Percentiles rank a stretch among this genome's conserved stretches.
Conservation (phyloP, 164 flowering plant species). For the Echeveria elegans region DNA sequence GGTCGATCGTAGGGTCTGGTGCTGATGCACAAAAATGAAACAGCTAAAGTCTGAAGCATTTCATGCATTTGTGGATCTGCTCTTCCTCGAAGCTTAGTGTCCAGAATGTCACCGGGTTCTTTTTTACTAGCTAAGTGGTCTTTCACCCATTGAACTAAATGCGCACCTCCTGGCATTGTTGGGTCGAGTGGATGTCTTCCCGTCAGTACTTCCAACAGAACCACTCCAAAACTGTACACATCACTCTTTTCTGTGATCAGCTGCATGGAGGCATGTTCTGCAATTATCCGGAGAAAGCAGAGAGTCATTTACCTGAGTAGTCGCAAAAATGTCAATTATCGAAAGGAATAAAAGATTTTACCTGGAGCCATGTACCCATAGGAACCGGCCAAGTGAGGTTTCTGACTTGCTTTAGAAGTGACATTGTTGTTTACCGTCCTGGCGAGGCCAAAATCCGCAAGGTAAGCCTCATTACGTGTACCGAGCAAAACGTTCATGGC, state of each 20-base stretch:
- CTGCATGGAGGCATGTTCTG: constrained; percentile 80
- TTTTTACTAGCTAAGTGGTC: constrained; percentile 54
- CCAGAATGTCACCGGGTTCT: constrained; percentile 61
- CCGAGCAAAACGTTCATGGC: constrained; percentile 88
- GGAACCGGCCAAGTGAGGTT: constrained; percentile 79
- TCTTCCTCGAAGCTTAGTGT: constrained; percentile 60
- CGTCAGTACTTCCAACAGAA: constrained; percentile 76
- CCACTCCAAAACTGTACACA: constrained; percentile 87
- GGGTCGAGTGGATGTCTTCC: constrained; percentile 94
- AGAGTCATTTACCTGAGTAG: not conserved
- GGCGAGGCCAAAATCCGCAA: constrained; percentile 93
- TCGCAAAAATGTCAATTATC: not conserved
- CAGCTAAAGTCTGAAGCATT: constrained; percentile 79
- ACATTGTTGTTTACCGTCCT: constrained; percentile 28
- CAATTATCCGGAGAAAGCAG: not conserved
- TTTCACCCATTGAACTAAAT: constrained; percentile 75
- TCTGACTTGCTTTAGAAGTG: constrained; percentile 22
- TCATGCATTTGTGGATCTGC: constrained; percentile 74
- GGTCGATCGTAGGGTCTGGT: constrained; percentile 62
- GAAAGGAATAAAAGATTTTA: constrained; percentile 15
- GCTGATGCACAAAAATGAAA: constrained; percentile 69
- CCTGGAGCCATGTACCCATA: constrained; percentile 99
- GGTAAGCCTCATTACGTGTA: constrained; percentile 47
- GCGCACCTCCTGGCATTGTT: constrained; percentile 69
- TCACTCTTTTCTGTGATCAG: constrained; percentile 83